Evolutionary conservation across 306 rosid species (phyloP).

Genomic region (Cajanus cajan): DNA sequence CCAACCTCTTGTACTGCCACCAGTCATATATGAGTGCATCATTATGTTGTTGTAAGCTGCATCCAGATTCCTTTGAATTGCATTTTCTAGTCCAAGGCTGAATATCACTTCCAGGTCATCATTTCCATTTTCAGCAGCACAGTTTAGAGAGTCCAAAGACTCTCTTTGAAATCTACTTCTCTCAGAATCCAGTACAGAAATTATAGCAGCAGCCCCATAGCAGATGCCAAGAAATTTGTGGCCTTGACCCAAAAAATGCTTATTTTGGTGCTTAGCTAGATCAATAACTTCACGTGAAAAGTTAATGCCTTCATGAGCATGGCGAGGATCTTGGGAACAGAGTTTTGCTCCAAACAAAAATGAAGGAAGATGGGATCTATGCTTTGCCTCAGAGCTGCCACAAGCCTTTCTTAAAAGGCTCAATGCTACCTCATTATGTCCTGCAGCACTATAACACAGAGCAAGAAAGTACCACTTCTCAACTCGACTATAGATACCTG

Average conservation of each 20-base stretch:
- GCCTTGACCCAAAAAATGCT: constrained; percentile 60
- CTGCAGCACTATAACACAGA: constrained; percentile 75
- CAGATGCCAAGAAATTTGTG: constrained; percentile 69
- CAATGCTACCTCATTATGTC: constrained; percentile 60
- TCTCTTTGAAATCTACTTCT: constrained; percentile 57
- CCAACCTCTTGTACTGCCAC: constrained; percentile 69
- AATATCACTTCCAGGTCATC: constrained; percentile 55
- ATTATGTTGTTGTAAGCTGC: constrained; percentile 58
- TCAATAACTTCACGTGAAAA: constrained; percentile 49
- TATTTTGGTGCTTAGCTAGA: constrained; percentile 40
- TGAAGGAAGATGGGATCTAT: constrained; percentile 53
- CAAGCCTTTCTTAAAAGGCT: constrained; percentile 68
- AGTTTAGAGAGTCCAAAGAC: constrained; percentile 54
- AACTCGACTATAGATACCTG: constrained; percentile 61
- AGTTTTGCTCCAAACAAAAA: constrained; percentile 70
- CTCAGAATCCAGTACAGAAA: constrained; percentile 70
- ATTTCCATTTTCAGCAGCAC: constrained; percentile 42
- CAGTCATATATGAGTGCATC: constrained; percentile 48
- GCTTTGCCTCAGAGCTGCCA: constrained; percentile 62
- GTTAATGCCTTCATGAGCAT: constrained; percentile 58
- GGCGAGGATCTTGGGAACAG: constrained; percentile 54
- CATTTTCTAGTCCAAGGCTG: constrained; percentile 68
- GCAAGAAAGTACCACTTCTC: constrained; percentile 89
- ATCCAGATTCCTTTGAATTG: constrained; percentile 68
- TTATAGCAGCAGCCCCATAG: constrained; percentile 72